A percentile compares a stretch with the other conserved stretches of the same genome.
Conservation (phyloP, 345 rosid genomes). For the Raphanus sativus region DNA sequence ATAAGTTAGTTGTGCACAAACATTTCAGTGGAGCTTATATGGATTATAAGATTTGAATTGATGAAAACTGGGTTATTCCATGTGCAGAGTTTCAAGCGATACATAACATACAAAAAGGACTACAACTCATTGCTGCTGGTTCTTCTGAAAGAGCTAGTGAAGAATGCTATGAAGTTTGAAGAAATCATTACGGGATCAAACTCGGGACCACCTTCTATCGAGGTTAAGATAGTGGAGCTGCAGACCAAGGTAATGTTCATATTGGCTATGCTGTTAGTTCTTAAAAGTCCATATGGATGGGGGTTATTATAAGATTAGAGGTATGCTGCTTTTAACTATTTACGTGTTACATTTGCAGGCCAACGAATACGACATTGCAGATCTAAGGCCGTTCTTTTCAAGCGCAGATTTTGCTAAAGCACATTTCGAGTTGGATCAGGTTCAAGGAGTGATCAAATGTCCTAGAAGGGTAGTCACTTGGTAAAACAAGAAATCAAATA, state of each 20-base stretch:
- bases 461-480: conserved; percentile 40
- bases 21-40: neutral
- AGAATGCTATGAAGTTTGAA: conserved; percentile 77
- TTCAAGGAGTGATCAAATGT: conserved; percentile 56
- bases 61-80: conserved; percentile 12
- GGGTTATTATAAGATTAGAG: neutral
- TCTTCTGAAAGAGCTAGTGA: conserved; percentile 80
- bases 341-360: conserved; percentile 54
- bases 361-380: conserved; percentile 74
- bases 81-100: conserved; percentile 86
- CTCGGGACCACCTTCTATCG: conserved; percentile 55
- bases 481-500: conserved; percentile 15
- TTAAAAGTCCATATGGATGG: neutral
- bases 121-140: conserved; percentile 74
- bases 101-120: conserved; percentile 89
- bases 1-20: neutral
- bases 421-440: conserved; percentile 65
- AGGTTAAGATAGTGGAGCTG: conserved; percentile 76
- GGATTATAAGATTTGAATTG: neutral
- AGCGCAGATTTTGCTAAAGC: conserved; percentile 68
- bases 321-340: neutral
- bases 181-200: conserved; percentile 76
- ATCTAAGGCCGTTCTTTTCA: conserved; percentile 72
- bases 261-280: neutral
- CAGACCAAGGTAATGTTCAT: conserved; percentile 57